Conservation (phyloP, 352 stramenopile genomes). For the Phytophthora vignae region DNA sequence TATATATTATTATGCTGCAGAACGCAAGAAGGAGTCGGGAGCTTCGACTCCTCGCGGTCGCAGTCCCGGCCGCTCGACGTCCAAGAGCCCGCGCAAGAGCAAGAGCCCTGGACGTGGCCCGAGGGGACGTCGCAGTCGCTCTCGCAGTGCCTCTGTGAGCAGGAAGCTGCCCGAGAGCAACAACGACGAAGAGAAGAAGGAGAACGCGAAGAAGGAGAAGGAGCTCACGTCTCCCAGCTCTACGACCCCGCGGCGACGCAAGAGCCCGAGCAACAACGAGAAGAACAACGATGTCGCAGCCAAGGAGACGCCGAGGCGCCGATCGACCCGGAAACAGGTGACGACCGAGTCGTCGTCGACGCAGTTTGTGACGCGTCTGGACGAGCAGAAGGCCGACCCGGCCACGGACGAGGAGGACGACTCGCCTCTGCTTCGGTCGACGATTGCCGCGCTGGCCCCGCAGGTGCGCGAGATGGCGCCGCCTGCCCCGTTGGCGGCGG, state of each 20-base stretch:
- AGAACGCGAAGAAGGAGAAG: conserved; percentile 11
- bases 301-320: conserved; percentile 29
- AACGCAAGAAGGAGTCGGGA: conserved; percentile 63
- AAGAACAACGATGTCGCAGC: conserved; percentile 20
- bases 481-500: conserved; percentile 9
- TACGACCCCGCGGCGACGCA: conserved; percentile 27
- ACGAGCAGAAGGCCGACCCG: conserved; percentile 40
- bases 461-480: conserved; percentile 36
- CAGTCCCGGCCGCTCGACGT: conserved; percentile 50
- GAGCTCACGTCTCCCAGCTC: conserved; percentile 4
- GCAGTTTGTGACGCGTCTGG: conserved; percentile 44
- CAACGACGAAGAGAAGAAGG: conserved; percentile 28
- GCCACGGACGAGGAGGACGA: conserved; percentile 54
- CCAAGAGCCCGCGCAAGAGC: conserved; percentile 42
- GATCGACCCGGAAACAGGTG: conserved; percentile 28
- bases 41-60: conserved; percentile 44
- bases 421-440: conserved; percentile 58
- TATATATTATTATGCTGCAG: conserved; percentile 29
- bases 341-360: conserved; percentile 36
- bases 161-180: conserved; percentile 39
- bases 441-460: conserved; percentile 51
- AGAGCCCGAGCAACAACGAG: conserved; percentile 23
- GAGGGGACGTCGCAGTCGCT: conserved; percentile 54
- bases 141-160: conserved; percentile 66
- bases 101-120: conserved; percentile 53